Evolutionary conservation across 2,329 filamentous ascomycete genomes (phyloP).

Genomic region (Paecilomyces dactylethromorphus): DNA sequence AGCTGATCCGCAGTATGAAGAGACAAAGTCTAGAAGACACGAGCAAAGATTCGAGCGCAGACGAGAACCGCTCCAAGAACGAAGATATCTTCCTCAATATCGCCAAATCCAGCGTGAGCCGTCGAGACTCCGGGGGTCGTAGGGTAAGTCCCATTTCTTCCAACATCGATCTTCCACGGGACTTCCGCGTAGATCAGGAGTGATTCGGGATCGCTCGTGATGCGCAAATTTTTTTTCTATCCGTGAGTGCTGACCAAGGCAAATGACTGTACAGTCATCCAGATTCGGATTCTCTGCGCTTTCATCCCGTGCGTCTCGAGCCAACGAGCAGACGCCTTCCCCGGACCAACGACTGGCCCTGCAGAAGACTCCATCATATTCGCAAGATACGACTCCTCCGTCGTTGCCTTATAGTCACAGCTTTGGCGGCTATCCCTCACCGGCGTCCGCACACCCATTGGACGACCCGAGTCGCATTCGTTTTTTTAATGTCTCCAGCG

Average conservation of each 20-base stretch:
- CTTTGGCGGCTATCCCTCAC: conserved; percentile 15
- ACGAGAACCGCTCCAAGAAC: conserved; percentile 32
- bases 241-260: conserved; percentile 12
- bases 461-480: conserved; percentile 30
- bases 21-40: conserved; percentile 21
- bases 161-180: not conserved
- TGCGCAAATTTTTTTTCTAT: not conserved
- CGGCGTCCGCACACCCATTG: conserved; percentile 31
- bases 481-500: conserved; percentile 23
- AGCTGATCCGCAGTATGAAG: conserved; percentile 17
- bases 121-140: conserved; percentile 30
- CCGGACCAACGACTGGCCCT: conserved; percentile 29
- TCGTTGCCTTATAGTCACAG: conserved; percentile 18
- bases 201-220: not conserved
- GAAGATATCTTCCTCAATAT: conserved; percentile 44
- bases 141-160: conserved; percentile 23
- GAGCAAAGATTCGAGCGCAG: conserved; percentile 25
- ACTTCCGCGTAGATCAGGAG: too few species aligned
- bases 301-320: conserved; percentile 25
- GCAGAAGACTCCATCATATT: conserved; percentile 27
- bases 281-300: conserved; percentile 31
- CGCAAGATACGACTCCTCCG: conserved; percentile 25
- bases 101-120: conserved; percentile 33
- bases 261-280: conserved; percentile 18
- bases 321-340: conserved; percentile 29